Evolutionary conservation across 2,329 filamentous ascomycete genomes (phyloP), one percentile per base, ranked within the genome.

Genomic region (Leptodontidium sp.): DNA sequence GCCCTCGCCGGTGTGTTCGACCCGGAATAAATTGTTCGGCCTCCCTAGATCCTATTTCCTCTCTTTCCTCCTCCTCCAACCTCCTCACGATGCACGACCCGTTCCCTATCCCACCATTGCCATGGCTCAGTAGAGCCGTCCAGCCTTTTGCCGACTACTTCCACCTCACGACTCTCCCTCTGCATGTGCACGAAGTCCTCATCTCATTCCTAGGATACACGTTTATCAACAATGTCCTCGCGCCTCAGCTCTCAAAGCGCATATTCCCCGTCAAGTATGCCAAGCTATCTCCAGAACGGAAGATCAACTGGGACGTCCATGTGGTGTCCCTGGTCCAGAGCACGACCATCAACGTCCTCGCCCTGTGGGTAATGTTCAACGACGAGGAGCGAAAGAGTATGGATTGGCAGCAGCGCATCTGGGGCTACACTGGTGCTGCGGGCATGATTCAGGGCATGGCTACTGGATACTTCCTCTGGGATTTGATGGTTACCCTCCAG

Each of bases 391-490:
- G 92, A 69, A 83, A 80, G 73, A 81, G 81, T 58, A 92, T 93
- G 88, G 82, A 87, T 75, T 88, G 86, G 82, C 84, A 89, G 75
- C 88, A 90, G 77, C 86, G 91, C 38, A 83, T 96, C 29, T 94
- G 90, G 87, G 93, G 91, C 38, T 96, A 97, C 77, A 92, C 89
- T 8, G 91, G 91, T 38, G 87, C 85, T 17, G 84, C 85, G 40
- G 92, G 90, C 53, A 86, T 95, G 83, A 87, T 94, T 65, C 91
- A 94, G 80, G 90, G 89, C 11, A 85, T 94, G 74, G 93, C 92
- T 1, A 85, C 89, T 26, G 93, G 93, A 11, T 97, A 97, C 79
- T 97, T 97, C 77, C 80, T 95, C 62, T 97, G 92, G 92, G 93
- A 97, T 77, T 80, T 96, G 62, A 81, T 89, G 72, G 86, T 94